Conservation (phyloP, 257 asterid genomes). For the Jacaranda copaia region DNA sequence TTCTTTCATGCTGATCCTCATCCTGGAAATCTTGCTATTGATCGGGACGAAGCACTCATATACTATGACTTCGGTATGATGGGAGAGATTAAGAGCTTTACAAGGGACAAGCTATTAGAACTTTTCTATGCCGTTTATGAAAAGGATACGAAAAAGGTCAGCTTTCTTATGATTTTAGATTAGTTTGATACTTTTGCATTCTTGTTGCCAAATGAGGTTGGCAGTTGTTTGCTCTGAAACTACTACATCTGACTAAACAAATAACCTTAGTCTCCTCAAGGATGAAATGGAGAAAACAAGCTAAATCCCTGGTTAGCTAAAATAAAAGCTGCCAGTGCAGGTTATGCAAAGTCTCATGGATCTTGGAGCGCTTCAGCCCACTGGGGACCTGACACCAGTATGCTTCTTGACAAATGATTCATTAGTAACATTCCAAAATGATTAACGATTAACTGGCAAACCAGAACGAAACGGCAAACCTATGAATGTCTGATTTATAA, state of each 20-base stretch:
- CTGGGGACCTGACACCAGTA: conserved; percentile 89
- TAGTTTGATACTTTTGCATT: neutral
- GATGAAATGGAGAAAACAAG: too few species aligned
- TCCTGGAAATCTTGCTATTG: conserved; percentile 91
- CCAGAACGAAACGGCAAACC: too few species aligned
- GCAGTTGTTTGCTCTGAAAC: neutral
- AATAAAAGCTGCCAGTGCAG: conserved; percentile 45
- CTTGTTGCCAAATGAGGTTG: neutral
- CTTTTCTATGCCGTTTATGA: conserved; percentile 87
- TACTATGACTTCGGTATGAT: conserved; percentile 95
- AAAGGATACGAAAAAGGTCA: conserved; percentile 86
- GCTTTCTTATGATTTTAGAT: neutral
- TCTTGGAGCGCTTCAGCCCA: conserved; percentile 89
- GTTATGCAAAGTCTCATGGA: conserved; percentile 81
- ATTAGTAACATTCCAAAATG: neutral
- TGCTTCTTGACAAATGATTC: conserved; percentile 34
- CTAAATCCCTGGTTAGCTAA: neutral
- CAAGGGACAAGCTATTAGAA: conserved; percentile 66
- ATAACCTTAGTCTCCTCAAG: too few species aligned
- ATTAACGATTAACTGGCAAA: neutral
- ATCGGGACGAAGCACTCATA: conserved; percentile 79
- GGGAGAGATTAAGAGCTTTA: conserved; percentile 88
- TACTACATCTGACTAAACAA: neutral
- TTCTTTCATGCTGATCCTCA: conserved; percentile 98
- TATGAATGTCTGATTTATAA: neutral